Evolutionary conservation across 768 basidiomycete genomes (phyloP), one percentile per base, ranked within the genome.

Genomic region (Punctularia strigosozonata): DNA sequence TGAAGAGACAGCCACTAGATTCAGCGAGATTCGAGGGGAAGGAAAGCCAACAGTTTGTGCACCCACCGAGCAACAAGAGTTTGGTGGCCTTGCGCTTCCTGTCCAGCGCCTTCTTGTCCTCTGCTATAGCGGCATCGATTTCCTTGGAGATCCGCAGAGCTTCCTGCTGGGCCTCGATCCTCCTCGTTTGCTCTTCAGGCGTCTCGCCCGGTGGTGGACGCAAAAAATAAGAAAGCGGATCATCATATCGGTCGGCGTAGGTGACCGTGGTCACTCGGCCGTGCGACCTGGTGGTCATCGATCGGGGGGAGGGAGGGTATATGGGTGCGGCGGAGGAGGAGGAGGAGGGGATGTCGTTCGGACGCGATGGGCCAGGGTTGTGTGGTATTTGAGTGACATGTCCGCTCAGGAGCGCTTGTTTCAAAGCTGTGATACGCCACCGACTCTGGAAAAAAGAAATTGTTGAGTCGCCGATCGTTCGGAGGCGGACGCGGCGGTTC

Each of bases 31-130:
- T 3, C 21, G 28, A 13, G 12, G 18, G 18, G 10, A 25, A 22
- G 14, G 6, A 6, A 25, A 6, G 41, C 12, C 23, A 19, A 18
- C n/a, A n/a, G n/a, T n/a, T n/a, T n/a, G n/a, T n/a, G n/a, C n/a
- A 46, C 56, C 41, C 37, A 75, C 76, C 76, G 30, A 77, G 55
- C 3, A 79, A 53, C 25, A 79, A 56, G 28, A 79, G 65, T 50
- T 73, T 73, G 26, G 72, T 61, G 6, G 66, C 67, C 45, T 65
- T 68, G 45, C 60, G 68, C 50, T 68, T 63, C 47, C 64, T 62
- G 25, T 77, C 73, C 41, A 68, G 47, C 10, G 52, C 51, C 47
- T 65, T 69, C 51, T 65, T 71, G 12, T 59, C 49, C 42, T 68
- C 67, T 34, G 54, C 50, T 28, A 78, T 52, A 28, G 52, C 52